Conservation (phyloP, 441 rosid species). For the Gossypium trilobum region DNA sequence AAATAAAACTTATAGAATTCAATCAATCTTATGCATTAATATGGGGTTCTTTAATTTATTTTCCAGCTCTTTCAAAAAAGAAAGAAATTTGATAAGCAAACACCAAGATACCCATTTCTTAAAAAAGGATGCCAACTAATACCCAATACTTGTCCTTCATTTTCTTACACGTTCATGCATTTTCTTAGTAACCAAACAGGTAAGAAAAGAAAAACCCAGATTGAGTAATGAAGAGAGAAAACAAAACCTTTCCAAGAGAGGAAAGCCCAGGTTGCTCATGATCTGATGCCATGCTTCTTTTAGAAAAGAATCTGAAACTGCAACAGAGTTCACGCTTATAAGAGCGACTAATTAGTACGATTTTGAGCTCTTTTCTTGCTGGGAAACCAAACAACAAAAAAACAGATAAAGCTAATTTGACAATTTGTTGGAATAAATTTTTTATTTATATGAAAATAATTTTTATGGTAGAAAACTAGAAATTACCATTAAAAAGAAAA, state of each 20-base stretch:
- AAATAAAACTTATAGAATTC: neutral
- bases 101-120: neutral
- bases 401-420: neutral
- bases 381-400: too few relatives aligned
- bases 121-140: neutral
- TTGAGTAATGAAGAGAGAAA: neutral
- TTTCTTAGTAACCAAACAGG: slow-evolving; percentile 14
- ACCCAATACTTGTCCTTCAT: neutral
- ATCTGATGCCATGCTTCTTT: slow-evolving; percentile 48
- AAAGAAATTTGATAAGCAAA: neutral
- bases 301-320: neutral
- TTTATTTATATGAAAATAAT: neutral
- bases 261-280: slow-evolving; percentile 38
- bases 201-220: neutral
- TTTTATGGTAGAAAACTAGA: neutral
- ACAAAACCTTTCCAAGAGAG: slow-evolving; percentile 45
- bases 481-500: neutral
- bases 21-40: neutral
- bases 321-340: neutral
- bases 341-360: neutral
- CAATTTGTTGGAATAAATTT: neutral
- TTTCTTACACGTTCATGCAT: neutral
- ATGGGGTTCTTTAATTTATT: neutral
- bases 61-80: neutral
- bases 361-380: neutral